Conservation (phyloP, 2,329 filamentous ascomycete genomes). For the Scedosporium boydii region DNA sequence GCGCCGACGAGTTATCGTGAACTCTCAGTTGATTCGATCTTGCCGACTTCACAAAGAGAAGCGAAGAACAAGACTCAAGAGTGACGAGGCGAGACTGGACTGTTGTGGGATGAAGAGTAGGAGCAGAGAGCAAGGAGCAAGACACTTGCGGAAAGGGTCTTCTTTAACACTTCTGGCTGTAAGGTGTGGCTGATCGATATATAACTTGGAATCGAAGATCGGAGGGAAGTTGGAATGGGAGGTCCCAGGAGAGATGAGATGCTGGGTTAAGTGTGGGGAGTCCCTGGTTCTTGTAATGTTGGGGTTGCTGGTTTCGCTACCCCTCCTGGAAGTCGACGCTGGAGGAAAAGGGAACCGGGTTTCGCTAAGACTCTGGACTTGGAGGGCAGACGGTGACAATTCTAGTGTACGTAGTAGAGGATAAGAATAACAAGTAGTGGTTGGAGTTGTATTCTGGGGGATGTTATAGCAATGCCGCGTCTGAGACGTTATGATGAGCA, state of each 20-base stretch:
- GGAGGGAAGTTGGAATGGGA: conserved; percentile 2
- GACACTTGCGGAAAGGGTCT: neutral
- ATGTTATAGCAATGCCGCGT: conserved; percentile 1
- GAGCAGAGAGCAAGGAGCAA: neutral
- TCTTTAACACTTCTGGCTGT: neutral
- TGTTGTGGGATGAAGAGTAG: neutral
- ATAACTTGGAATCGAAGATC: conserved; percentile 1
- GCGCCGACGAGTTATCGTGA: no score
- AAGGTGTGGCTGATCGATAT: neutral
- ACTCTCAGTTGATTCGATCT: no score
- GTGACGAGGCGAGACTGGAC: neutral
- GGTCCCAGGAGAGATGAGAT: neutral
- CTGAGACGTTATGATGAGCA: conserved; percentile 7
- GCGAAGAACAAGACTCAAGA: neutral
- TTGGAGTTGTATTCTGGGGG: neutral
- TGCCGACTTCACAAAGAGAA: neutral
- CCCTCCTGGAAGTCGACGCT: neutral
- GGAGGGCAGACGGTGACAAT: neutral
- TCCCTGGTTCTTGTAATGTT: conserved; percentile 6
- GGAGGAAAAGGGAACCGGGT: conserved; percentile 6
- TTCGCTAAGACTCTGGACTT: neutral
- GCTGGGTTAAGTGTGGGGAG: conserved; percentile 7
- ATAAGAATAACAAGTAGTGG: neutral
- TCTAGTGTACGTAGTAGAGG: neutral
- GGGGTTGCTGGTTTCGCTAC: neutral